Percentiles rank a stretch among this genome's conserved stretches.
phyloP scores from a whole-genome alignment of 2,329 filamentous ascomycete species.

The Helicocarpus griseus region DNA sequence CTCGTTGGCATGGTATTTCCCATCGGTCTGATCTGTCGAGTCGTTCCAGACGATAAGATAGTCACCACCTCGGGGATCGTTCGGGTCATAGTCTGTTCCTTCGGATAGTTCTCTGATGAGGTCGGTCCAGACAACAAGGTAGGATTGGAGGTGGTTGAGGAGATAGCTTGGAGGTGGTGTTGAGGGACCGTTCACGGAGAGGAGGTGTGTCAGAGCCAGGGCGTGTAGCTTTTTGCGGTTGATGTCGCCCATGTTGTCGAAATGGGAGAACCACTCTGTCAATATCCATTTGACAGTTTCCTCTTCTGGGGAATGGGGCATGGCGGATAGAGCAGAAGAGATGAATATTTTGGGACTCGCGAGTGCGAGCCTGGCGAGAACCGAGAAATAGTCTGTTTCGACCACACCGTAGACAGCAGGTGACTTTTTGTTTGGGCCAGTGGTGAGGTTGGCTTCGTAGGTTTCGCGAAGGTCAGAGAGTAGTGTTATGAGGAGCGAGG shows the following conservation, averaged over 20 bases:
- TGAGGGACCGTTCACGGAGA: constrained; percentile 28
- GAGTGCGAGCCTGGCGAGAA: constrained; percentile 69
- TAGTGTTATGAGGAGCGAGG: constrained; percentile 53
- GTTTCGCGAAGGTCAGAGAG: constrained; percentile 58
- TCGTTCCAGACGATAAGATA: constrained; percentile 33
- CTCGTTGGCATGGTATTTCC: constrained; percentile 25
- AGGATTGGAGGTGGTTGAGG: constrained; percentile 36
- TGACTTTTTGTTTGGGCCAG: constrained; percentile 64
- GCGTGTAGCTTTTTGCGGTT: constrained; percentile 39
- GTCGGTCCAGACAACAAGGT: constrained; percentile 39
- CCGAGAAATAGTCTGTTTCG: constrained; percentile 74
- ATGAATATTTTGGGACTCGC: constrained; percentile 62
- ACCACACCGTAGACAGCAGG: constrained; percentile 63
- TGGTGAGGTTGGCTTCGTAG: constrained; percentile 66
- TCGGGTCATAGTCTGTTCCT: constrained; percentile 27
- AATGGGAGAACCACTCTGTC: constrained; percentile 40
- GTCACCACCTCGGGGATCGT: constrained; percentile 25
- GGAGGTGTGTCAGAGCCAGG: constrained; percentile 37
- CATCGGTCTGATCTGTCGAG: constrained; percentile 21
- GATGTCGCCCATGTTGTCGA: constrained; percentile 38
- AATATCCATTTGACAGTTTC: constrained; percentile 34
- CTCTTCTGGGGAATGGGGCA: constrained; percentile 22
- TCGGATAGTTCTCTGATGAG: constrained; percentile 36
- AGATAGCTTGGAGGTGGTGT: constrained; percentile 31
- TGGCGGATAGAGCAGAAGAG: constrained; percentile 36